Evolutionary conservation across 1,139 yeast species (phyloP).

Genomic region (Hanseniaspora gamundiae): DNA sequence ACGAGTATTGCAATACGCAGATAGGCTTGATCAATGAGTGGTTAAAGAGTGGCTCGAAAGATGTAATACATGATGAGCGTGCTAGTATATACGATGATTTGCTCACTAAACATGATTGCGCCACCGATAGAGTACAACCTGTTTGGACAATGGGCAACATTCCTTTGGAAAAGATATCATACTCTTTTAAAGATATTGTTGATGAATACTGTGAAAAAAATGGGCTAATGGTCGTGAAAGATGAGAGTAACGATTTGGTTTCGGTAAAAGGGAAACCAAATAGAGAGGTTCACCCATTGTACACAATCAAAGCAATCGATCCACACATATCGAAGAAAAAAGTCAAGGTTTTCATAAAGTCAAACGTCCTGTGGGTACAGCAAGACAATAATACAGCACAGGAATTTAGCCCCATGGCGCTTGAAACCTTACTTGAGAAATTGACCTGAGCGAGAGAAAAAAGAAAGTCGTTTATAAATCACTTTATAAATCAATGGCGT

Average conservation of each 20-base stretch:
- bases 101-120: not conserved
- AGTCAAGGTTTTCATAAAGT: conserved; percentile 24
- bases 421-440: not conserved
- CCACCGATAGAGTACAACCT: not conserved
- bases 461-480: not conserved
- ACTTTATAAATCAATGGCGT: too few relatives aligned
- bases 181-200: conserved; percentile 38
- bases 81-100: conserved; percentile 8
- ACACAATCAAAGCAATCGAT: not conserved
- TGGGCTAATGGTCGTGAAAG: conserved; percentile 16
- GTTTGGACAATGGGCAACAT: conserved; percentile 14
- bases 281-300: not conserved
- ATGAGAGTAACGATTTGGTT: not conserved
- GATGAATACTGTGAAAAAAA: conserved; percentile 30
- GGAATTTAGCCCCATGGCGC: conserved; percentile 25
- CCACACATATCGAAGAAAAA: conserved; percentile 3
- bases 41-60: conserved; percentile 7
- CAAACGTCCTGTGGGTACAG: conserved; percentile 35
- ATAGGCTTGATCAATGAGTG: conserved; percentile 9
- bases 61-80: conserved; percentile 14
- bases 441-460: not conserved
- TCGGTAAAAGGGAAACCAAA: not conserved
- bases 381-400: conserved; percentile 9
- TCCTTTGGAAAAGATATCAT: conserved; percentile 22
- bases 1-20: conserved; percentile 9